Conservation (phyloP, 805 yeast species). For the Candida sphagnicola region DNA sequence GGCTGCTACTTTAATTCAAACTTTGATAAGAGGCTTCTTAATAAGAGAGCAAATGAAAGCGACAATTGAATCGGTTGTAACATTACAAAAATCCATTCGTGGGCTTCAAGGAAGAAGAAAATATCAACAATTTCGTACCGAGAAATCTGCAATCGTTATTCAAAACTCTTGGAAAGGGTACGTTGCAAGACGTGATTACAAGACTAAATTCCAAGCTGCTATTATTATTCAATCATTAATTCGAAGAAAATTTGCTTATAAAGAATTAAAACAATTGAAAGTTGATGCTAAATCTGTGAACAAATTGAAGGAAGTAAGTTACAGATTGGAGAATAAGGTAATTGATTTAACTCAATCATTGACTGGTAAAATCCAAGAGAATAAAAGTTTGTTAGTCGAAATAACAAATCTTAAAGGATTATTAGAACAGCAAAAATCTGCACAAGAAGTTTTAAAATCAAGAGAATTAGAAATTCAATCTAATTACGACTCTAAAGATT, state of each 20-base stretch:
- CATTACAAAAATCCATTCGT: slow-evolving; percentile 46
- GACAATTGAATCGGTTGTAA: slow-evolving; percentile 35
- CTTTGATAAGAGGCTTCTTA: slow-evolving; percentile 52
- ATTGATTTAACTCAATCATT: slow-evolving; percentile 87
- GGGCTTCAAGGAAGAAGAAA: slow-evolving; percentile 54
- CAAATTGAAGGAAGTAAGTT: slow-evolving; percentile 87
- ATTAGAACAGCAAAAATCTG: slow-evolving; percentile 50
- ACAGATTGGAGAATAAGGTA: slow-evolving; percentile 94
- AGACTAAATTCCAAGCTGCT: slow-evolving; percentile 48
- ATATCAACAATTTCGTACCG: slow-evolving; percentile 46
- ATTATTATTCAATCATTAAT: slow-evolving; percentile 71
- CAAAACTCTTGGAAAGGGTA: slow-evolving; percentile 75
- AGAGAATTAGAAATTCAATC: slow-evolving; percentile 53
- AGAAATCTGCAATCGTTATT: slow-evolving; percentile 62
- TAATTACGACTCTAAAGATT: slow-evolving; percentile 40
- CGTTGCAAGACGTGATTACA: slow-evolving; percentile 52
- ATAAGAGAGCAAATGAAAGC: slow-evolving; percentile 38
- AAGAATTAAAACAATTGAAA: slow-evolving; percentile 59
- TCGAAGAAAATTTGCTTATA: slow-evolving; percentile 71
- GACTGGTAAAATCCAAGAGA: slow-evolving; percentile 76
- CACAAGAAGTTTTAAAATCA: slow-evolving; percentile 50
- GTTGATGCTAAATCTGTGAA: slow-evolving; percentile 91
- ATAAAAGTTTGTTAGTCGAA: slow-evolving; percentile 63
- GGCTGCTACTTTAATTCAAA: slow-evolving; percentile 73
- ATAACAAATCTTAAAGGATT: slow-evolving; percentile 43